Conservation (phyloP, 108 stramenopile genomes). For the Stephanodiscus triporus region DNA sequence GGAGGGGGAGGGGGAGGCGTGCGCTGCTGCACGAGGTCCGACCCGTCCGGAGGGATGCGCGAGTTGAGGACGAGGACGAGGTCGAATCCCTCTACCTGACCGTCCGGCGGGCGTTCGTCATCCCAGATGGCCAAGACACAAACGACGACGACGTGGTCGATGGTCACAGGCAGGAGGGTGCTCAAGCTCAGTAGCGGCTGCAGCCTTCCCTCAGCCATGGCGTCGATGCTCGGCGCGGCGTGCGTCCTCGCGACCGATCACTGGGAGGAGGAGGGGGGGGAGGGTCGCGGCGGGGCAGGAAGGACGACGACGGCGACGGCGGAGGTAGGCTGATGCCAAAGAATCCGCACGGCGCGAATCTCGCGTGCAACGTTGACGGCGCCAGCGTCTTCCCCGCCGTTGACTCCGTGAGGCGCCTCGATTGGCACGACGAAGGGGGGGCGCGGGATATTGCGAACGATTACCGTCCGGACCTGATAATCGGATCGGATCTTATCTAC, state of each 20-base stretch:
- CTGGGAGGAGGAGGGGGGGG: too few relatives aligned
- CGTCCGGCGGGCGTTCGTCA: conserved; percentile 30
- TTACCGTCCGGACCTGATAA: too few relatives aligned
- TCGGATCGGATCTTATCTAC: not conserved
- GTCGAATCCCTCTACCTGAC: conserved; percentile 50
- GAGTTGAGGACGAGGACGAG: too few relatives aligned
- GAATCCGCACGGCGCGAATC: conserved; percentile 46
- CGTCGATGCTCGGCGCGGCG: too few relatives aligned
- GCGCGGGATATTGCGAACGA: too few relatives aligned
- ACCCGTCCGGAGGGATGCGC: too few relatives aligned
- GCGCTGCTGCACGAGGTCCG: not conserved
- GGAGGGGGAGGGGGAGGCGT: not conserved
- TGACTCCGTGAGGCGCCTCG: conserved; percentile 24
- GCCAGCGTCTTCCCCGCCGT: not conserved
- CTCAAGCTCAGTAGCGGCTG: conserved; percentile 47
- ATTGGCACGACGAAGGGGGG: too few relatives aligned
- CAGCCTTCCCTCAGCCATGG: conserved; percentile 41
- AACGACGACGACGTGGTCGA: too few relatives aligned
- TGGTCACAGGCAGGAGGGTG: conserved; percentile 13
- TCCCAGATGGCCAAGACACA: conserved; percentile 6
- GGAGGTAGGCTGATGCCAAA: conserved; percentile 46
- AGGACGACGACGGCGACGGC: conserved; percentile 7
- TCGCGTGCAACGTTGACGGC: conserved; percentile 33
- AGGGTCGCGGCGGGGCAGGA: too few relatives aligned
- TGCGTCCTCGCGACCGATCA: conserved; percentile 51